These are phyloP conservation scores for Colletotrichum filicis DNA, from an alignment of 2,329 filamentous ascomycete species.

Conservation along the genomic window DNA sequence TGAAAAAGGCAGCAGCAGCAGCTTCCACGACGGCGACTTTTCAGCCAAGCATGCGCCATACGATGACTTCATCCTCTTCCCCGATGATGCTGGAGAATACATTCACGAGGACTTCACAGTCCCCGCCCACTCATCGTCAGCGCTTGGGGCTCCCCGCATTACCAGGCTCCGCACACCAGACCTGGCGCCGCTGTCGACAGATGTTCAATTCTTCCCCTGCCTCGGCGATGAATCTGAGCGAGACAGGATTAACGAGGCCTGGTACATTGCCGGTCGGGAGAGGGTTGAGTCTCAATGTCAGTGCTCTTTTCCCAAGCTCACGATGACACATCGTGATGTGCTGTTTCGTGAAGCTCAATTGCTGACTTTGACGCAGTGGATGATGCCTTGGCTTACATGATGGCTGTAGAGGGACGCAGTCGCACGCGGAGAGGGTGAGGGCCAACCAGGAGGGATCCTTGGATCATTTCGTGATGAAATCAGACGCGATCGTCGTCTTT, in stretches of 20 bases:
- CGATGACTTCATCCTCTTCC: slow-evolving; percentile 28
- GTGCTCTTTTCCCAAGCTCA: not conserved
- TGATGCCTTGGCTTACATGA: slow-evolving; percentile 32
- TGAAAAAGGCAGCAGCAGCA: not conserved
- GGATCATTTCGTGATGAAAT: not conserved
- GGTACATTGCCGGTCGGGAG: slow-evolving; percentile 29
- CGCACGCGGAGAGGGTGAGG: not conserved
- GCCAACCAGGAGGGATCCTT: not conserved
- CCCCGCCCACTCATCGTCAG: not conserved
- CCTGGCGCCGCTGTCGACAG: slow-evolving; percentile 29
- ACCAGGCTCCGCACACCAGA: slow-evolving; percentile 32
- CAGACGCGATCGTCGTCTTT: not conserved
- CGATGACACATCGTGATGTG: not conserved
- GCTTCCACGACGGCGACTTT: not conserved
- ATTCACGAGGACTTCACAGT: not conserved
- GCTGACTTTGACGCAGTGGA: slow-evolving; percentile 28
- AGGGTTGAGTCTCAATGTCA: slow-evolving; percentile 25
- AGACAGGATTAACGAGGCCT: slow-evolving; percentile 31
- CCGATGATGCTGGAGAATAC: not conserved
- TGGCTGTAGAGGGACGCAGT: not conserved
- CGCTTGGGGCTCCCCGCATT: slow-evolving; percentile 19
- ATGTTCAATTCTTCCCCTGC: slow-evolving; percentile 34
- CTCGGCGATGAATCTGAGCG: slow-evolving; percentile 22
- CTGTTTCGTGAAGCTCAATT: not conserved
- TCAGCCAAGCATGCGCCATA: not conserved